Evolutionary conservation across 78 protist genomes (phyloP).

Genomic region (Monosiga brevicollis): DNA sequence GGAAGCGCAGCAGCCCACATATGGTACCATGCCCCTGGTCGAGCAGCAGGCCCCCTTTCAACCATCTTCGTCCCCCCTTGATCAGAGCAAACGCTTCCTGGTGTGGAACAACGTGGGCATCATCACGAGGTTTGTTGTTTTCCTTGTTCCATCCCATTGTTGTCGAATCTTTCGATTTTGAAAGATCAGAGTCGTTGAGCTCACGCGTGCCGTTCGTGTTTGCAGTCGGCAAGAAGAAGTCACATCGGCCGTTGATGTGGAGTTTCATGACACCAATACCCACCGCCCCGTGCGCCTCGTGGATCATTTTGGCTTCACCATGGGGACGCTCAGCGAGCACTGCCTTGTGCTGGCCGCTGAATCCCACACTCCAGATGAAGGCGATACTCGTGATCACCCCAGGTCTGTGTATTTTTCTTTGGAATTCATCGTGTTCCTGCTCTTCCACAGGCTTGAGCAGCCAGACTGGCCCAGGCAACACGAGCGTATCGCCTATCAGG

Average conservation of each 20-base stretch:
- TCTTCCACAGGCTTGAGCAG: too few relatives aligned
- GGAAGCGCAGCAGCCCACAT: too few relatives aligned
- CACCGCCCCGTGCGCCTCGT: neutral
- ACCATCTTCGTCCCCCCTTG: neutral
- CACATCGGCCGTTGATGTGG: neutral
- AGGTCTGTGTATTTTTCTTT: neutral
- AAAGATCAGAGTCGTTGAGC: too few relatives aligned
- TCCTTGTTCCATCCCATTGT: too few relatives aligned
- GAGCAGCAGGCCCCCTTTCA: neutral
- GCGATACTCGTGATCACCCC: neutral
- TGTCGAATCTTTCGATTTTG: too few relatives aligned
- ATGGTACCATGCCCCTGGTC: too few relatives aligned
- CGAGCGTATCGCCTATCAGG: too few relatives aligned
- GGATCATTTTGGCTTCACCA: neutral
- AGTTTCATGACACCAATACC: neutral
- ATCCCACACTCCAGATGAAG: neutral
- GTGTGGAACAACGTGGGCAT: neutral
- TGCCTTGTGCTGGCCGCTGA: neutral
- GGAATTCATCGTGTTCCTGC: too few relatives aligned
- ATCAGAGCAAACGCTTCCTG: neutral
- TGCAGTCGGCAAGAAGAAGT: neutral
- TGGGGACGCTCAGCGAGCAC: neutral
- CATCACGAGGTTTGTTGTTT: neutral
- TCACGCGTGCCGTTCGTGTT: too few relatives aligned
- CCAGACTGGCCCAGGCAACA: too few relatives aligned